phyloP scores from a whole-genome alignment of 352 stramenopile species.

The Pilasporangium apinafurcum region DNA sequence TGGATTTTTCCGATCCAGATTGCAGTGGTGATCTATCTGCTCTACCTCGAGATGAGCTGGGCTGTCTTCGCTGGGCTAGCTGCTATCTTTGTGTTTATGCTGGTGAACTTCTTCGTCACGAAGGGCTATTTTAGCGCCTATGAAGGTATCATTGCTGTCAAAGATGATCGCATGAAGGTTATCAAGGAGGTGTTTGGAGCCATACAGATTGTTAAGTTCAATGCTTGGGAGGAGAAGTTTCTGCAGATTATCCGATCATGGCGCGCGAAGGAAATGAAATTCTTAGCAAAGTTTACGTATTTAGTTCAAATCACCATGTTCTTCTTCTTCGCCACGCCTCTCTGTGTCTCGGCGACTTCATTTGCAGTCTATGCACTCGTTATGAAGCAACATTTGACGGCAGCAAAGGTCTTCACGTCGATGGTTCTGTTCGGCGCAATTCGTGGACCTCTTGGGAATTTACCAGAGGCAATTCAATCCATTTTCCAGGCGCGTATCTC shows the following conservation, averaged over 20 bases:
- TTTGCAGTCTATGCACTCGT: slow-evolving; percentile 25
- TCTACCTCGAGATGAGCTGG: slow-evolving; percentile 17
- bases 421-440: slow-evolving; percentile 36
- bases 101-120: slow-evolving; percentile 13
- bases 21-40: slow-evolving; percentile 18
- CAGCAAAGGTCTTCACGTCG: slow-evolving; percentile 43
- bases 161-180: slow-evolving; percentile 33
- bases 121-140: slow-evolving; percentile 11
- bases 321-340: slow-evolving; percentile 17
- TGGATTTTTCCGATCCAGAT: slow-evolving; percentile 27
- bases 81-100: slow-evolving; percentile 18
- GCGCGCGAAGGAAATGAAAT: slow-evolving; percentile 49
- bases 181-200: slow-evolving; percentile 33
- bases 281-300: slow-evolving; percentile 44
- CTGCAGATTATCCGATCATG: slow-evolving; percentile 45
- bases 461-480: slow-evolving; percentile 18
- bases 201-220: slow-evolving; percentile 90
- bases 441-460: slow-evolving; percentile 17
- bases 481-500: slow-evolving; percentile 22
- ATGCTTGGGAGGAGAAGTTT: slow-evolving; percentile 84
- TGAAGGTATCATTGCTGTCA: slow-evolving; percentile 17
- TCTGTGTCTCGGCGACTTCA: slow-evolving; percentile 19
- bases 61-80: slow-evolving; percentile 25
- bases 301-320: slow-evolving; percentile 54
- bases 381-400: slow-evolving; percentile 18